phyloP scores from a whole-genome alignment of 441 rosid genomes.

The Geranium incanum region DNA sequence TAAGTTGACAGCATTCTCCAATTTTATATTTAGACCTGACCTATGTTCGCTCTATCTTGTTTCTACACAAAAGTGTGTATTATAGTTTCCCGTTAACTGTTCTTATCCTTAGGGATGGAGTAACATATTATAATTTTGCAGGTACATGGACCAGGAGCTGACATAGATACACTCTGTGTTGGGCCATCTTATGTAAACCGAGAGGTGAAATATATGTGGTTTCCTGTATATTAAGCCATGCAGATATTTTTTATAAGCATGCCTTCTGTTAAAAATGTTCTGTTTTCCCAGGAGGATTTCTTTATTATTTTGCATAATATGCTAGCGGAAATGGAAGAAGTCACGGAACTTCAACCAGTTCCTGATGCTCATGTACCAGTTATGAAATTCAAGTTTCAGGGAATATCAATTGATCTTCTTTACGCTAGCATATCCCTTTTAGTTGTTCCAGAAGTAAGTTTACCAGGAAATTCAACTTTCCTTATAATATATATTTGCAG shows the following conservation, averaged over 20 bases:
- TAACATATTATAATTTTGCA: conserved; percentile 16
- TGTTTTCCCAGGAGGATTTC: conserved; percentile 38
- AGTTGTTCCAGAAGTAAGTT: conserved; percentile 55
- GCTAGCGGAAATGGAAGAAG: conserved; percentile 52
- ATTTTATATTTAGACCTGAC: not conserved
- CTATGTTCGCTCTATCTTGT: not conserved
- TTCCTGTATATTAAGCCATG: not conserved
- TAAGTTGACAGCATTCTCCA: not conserved
- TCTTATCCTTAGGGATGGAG: not conserved
- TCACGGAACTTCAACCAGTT: conserved; percentile 59
- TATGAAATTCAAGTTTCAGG: conserved; percentile 63
- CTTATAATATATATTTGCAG: not conserved
- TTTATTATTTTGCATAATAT: conserved; percentile 45
- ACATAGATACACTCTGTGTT: conserved; percentile 56
- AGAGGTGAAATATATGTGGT: conserved; percentile 35
- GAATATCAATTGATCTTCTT: conserved; percentile 60
- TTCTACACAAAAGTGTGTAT: not conserved
- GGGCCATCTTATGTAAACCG: conserved; percentile 64
- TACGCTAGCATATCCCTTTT: conserved; percentile 48
- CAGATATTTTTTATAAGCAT: not conserved
- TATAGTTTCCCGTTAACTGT: not conserved
- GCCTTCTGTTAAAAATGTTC: not conserved
- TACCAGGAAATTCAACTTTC: not conserved
- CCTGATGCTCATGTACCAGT: conserved; percentile 81
- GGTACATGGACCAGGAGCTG: conserved; percentile 76